Evolutionary conservation across 2,329 filamentous ascomycete species (phyloP).

Genomic region (Penicillium griseofulvum): DNA sequence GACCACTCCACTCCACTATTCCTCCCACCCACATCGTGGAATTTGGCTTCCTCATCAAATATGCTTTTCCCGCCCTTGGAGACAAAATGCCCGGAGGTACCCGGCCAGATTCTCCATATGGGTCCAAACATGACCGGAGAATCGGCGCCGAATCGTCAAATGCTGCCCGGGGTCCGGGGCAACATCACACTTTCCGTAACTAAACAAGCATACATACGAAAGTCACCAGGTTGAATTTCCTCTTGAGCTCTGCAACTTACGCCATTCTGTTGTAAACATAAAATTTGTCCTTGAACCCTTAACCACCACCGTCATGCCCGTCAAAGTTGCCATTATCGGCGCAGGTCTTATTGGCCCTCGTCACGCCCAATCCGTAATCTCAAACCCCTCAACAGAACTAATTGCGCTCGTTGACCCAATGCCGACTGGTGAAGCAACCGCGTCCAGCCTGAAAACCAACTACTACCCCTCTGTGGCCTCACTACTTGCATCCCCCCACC

Average conservation of each 20-base stretch:
- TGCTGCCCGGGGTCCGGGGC: neutral
- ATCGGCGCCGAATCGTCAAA: neutral
- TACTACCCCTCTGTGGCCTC: conserved; percentile 43
- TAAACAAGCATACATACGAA: neutral
- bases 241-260: neutral
- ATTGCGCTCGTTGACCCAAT: conserved; percentile 50
- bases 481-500: conserved; percentile 41
- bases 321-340: conserved; percentile 48
- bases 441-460: conserved; percentile 38
- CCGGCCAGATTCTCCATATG: conserved; percentile 2
- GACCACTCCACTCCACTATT: neutral
- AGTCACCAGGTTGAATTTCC: neutral
- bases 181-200: neutral
- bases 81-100: neutral
- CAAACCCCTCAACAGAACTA: conserved; percentile 40
- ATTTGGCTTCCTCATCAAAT: neutral
- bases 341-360: conserved; percentile 52
- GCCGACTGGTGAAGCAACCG: conserved; percentile 36
- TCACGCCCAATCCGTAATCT: conserved; percentile 47
- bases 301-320: conserved; percentile 5
- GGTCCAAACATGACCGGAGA: neutral
- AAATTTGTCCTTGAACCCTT: neutral
- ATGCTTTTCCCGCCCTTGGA: neutral
- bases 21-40: neutral
- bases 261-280: neutral